Evolutionary conservation across 208 protist genomes (phyloP), one percentile per base, ranked within the genome.

Genomic region (Acanthamoeba lenticulata): DNA sequence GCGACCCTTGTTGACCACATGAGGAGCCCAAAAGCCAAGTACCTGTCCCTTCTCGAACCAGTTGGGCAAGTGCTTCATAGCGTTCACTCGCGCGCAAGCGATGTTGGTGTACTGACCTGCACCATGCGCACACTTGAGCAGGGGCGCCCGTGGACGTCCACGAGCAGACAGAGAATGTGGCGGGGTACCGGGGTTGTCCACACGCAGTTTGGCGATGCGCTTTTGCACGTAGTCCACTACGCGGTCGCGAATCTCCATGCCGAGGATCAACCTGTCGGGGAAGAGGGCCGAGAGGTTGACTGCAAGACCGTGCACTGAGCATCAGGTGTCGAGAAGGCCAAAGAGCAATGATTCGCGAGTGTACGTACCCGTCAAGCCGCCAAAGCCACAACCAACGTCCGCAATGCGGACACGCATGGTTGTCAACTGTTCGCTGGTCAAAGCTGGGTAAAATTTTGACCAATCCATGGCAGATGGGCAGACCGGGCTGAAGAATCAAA

Each of bases 11-110:
- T 27, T 36, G 13, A 21, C 27, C 29, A 27, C 9, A 34, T 69
- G 29, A 6, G 29, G 60, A 69, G 27, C 6, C 6, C 13, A 6
- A 29, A 27, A 27, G 60, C 19, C 21, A 27, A 27, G 13, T 60
- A 81, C 94, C 94, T 96, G 98, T 7, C 98, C 98, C 91, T 99
- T 99, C 17, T 94, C 89, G 93, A 99, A 99, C 94, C 98, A 99
- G 94, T 99, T 99, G 24, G 98, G 98, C 29, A 99, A 97, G 93
- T 98, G 99, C 96, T 99, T 99, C 99, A 99, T 99, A 2, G 99
- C 98, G 95, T 99, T 99, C 52, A 98, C 96, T 79, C 98, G 98
- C 57, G 99, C 98, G 93, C 99, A 98, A 96, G 98, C 98, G 21
- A 99, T 94, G 95, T 99, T 99, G 49, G 98, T 96, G 94, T 98